Base-by-base conservation (phyloP, 305 asterid species). In the Fraxinus platypoda region DNA sequence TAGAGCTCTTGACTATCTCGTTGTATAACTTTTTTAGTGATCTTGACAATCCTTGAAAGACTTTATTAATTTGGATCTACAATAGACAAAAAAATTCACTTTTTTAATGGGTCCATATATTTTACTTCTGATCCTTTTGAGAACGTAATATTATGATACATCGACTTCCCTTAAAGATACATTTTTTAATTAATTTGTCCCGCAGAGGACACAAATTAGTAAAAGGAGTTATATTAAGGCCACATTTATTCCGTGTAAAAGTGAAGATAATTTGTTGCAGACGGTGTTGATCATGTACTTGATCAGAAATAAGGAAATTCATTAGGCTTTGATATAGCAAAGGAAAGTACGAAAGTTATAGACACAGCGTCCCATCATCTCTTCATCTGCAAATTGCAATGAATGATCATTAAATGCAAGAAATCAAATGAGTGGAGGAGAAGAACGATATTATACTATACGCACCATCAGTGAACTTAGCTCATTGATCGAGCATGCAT, bases 401-500 rank as follows among this genome's bases (percentile, higher is more conserved):
- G 33, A 21, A 11, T 28, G 81, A 26, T 79, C 12, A 76, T 64
- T 38, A 19, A 33, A 8, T 64, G 59, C 6, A 19, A 49, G 70
- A 34, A 77, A 8, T 3, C 15, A 59, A 13, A 37, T 17, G 23
- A 6, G 31, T 9, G n/a, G 25, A 12, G 26, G 28, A 3, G 12
- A 19, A 75, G 15, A 1, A 12, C 8, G 19, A 19, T 19, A 49
- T 13, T 38, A 11, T 1, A 34, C 33, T 23, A 30, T 5, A 37
- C 62, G 7, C 83, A 88, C 89, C 88, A 6, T 76, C 84, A 1
- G 79, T 84, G 86, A 43, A 88, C 82, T 84, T 80, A 21, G 87
- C 71, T 43, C 91, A 85, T 81, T 77, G 80, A 31, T 86, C 84
- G 1, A 86, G 87, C 88, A 88, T 86, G 15, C 91, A 88, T 28